Conservation (phyloP, 257 asterid species). For the Solanum neorickii region DNA sequence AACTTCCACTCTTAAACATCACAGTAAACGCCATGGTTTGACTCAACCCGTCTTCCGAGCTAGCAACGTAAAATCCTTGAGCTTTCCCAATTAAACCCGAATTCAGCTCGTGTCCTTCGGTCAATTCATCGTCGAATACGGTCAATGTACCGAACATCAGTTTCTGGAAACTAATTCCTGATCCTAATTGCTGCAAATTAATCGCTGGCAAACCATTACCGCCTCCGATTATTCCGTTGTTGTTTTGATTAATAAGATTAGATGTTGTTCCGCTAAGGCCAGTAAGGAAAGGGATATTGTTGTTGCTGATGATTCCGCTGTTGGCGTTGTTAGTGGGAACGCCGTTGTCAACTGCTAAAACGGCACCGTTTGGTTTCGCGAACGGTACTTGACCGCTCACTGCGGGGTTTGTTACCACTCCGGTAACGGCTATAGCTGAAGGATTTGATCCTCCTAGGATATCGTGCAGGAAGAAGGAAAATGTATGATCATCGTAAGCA, state of each 20-base stretch:
- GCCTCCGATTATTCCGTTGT: constrained; percentile 40
- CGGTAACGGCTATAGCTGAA: constrained; percentile 80
- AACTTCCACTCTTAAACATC: constrained; percentile 60
- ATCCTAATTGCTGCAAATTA: constrained; percentile 46
- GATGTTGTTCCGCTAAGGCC: constrained; percentile 73
- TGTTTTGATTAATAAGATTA: constrained; percentile 13
- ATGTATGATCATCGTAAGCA: constrained; percentile 25
- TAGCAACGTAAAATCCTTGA: constrained; percentile 70
- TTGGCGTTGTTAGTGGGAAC: constrained; percentile 57
- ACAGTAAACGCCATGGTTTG: constrained; percentile 78
- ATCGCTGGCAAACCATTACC: constrained; percentile 62
- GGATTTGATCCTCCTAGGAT: constrained; percentile 81
- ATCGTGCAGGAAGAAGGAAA: constrained; percentile 87
- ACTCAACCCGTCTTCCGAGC: constrained; percentile 78
- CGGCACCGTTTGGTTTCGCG: constrained; percentile 84
- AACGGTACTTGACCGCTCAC: constrained; percentile 79
- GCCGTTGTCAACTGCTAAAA: constrained; percentile 56
- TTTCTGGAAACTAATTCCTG: constrained; percentile 59
- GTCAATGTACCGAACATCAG: constrained; percentile 93
- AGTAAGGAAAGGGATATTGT: constrained; percentile 81
- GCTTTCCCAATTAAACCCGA: constrained; percentile 83
- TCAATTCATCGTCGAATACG: constrained; percentile 66
- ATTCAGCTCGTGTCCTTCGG: constrained; percentile 62
- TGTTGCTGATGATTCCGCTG: constrained; percentile 50
- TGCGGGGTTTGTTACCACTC: constrained; percentile 70